A percentile compares a stretch with the other conserved stretches of the same genome.
phyloP scores from a whole-genome alignment of 148 eudicot species.

The Dianthus caryophyllus region DNA sequence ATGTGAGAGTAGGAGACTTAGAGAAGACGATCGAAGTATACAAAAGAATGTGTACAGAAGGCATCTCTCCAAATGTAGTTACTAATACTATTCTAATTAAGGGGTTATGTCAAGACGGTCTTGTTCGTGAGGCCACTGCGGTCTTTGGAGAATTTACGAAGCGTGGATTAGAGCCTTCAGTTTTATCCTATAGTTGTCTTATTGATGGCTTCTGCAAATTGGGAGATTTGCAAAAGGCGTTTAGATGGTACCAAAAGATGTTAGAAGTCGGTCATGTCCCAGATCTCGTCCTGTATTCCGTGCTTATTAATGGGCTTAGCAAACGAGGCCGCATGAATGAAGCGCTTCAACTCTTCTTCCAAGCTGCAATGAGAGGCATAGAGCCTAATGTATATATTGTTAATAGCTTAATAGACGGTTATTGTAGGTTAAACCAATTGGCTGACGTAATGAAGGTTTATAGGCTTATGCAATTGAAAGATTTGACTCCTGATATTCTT shows the following conservation, averaged over 20 bases:
- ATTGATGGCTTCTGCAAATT: constrained; percentile 58
- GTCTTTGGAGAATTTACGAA: constrained; percentile 44
- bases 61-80: constrained; percentile 36
- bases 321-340: constrained; percentile 41
- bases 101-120: constrained; percentile 45
- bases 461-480: constrained; percentile 28
- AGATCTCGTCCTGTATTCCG: constrained; percentile 38
- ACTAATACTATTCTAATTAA: constrained; percentile 50
- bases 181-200: constrained; percentile 39
- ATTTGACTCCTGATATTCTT: constrained; percentile 36
- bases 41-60: constrained; percentile 38
- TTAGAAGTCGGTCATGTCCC: constrained; percentile 37
- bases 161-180: constrained; percentile 52
- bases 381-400: constrained; percentile 35
- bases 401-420: constrained; percentile 54
- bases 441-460: constrained; percentile 39
- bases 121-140: constrained; percentile 46
- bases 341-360: constrained; percentile 50
- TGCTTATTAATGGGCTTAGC: constrained; percentile 54
- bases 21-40: constrained; percentile 40
- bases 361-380: constrained; percentile 36
- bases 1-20: constrained; percentile 38
- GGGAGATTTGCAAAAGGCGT: constrained; percentile 45
- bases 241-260: constrained; percentile 39
- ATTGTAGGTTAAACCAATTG: constrained; percentile 40